These are phyloP conservation scores for Knoxdaviesia capensis DNA, from an alignment of 2,329 filamentous ascomycete genomes.

Conservation along the genomic window DNA sequence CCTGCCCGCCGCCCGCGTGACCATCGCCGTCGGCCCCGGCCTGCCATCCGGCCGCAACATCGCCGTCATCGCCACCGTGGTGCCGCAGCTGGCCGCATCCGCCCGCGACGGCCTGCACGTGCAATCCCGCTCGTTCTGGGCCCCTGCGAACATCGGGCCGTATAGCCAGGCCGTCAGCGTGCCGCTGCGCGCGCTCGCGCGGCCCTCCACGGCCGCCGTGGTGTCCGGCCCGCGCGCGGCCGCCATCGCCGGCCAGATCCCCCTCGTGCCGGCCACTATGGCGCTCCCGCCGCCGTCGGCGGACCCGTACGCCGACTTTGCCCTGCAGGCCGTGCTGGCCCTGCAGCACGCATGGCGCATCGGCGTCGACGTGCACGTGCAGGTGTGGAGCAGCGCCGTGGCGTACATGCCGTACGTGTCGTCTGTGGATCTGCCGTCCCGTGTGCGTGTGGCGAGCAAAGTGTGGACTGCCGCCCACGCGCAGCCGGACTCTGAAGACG, in stretches of 20 bases:
- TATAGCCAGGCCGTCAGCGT: constrained; percentile 59
- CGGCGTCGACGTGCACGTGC: constrained; percentile 47
- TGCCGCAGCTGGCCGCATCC: constrained; percentile 9
- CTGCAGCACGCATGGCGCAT: constrained; percentile 85
- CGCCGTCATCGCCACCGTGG: constrained; percentile 32
- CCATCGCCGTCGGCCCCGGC: constrained; percentile 52
- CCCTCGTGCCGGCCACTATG: constrained; percentile 69
- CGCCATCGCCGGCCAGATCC: constrained; percentile 78
- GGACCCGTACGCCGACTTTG: too few relatives aligned
- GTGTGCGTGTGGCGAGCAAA: constrained; percentile 20
- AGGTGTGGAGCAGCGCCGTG: constrained; percentile 56
- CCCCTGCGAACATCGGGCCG: constrained; percentile 89
- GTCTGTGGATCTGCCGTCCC: constrained; percentile 10
- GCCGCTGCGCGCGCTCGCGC: not conserved
- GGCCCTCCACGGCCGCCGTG: not conserved
- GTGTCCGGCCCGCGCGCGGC: constrained; percentile 19
- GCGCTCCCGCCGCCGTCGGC: constrained; percentile 19
- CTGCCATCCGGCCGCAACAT: constrained; percentile 41
- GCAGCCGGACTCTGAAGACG: constrained; percentile 25
- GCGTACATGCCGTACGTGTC: constrained; percentile 42
- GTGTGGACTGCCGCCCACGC: constrained; percentile 28
- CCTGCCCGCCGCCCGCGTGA: constrained; percentile 72
- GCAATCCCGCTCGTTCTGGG: constrained; percentile 90
- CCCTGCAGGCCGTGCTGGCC: constrained; percentile 45
- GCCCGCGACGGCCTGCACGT: constrained; percentile 56